Evolutionary conservation across 169 alveolate species (phyloP).

Genomic region (Plasmodium relictum): DNA sequence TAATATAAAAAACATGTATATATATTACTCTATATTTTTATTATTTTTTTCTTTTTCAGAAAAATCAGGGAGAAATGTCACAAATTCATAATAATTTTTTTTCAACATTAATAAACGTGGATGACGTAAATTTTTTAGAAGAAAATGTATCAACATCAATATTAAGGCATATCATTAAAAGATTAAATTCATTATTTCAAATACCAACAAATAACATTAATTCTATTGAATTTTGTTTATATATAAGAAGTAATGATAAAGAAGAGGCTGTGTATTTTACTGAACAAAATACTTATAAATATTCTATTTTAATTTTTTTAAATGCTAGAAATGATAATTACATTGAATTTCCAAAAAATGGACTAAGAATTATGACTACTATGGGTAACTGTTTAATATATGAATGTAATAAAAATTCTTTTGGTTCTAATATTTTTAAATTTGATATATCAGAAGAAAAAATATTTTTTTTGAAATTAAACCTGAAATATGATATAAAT

Average conservation of each 20-base stretch:
- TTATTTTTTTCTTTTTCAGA: slow-evolving; percentile 17
- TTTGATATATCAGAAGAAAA: slow-evolving; percentile 60
- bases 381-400: slow-evolving; percentile 46
- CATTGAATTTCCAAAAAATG: slow-evolving; percentile 43
- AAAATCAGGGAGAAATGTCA: slow-evolving; percentile 33
- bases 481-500: slow-evolving; percentile 25
- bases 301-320: slow-evolving; percentile 53
- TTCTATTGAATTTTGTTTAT: slow-evolving; percentile 44
- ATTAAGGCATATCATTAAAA: slow-evolving; percentile 25
- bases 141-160: slow-evolving; percentile 48
- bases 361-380: slow-evolving; percentile 36
- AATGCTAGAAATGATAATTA: slow-evolving; percentile 15
- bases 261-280: slow-evolving; percentile 7
- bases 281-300: slow-evolving; percentile 24
- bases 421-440: slow-evolving; percentile 6
- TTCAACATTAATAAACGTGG: slow-evolving; percentile 42
- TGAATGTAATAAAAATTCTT: background rate
- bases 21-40: background rate
- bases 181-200: slow-evolving; percentile 38
- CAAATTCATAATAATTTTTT: slow-evolving; percentile 36
- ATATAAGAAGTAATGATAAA: slow-evolving; percentile 26
- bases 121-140: slow-evolving; percentile 51
- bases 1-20: background rate
- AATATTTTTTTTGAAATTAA: slow-evolving; percentile 51
- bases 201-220: slow-evolving; percentile 43